A percentile compares a stretch with the other conserved stretches of the same genome.
Conservation (phyloP, 768 basidiomycete genomes). For the Tephrocybe sp. region DNA sequence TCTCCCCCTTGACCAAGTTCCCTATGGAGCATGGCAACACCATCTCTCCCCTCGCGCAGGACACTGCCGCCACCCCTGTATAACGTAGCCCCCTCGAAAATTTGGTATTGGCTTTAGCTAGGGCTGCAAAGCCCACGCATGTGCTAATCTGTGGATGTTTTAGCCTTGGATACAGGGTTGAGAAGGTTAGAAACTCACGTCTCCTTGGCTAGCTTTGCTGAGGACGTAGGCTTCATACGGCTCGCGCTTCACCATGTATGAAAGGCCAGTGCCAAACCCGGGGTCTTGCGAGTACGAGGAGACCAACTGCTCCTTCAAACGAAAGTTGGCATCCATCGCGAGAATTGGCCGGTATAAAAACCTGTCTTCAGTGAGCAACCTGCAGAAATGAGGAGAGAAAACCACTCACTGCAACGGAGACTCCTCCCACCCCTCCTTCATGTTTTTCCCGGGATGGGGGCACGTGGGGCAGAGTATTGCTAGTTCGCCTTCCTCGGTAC, state of each 20-base stretch:
- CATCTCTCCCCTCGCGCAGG: conserved; percentile 24
- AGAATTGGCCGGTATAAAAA: too few relatives aligned
- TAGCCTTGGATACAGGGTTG: too few relatives aligned
- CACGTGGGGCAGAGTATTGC: conserved; percentile 26
- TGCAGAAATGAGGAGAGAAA: neutral
- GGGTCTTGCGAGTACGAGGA: conserved; percentile 9
- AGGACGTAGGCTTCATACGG: too few relatives aligned
- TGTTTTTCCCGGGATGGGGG: conserved; percentile 25
- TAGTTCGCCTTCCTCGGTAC: conserved; percentile 23
- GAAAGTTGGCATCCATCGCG: conserved; percentile 23
- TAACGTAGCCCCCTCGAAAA: conserved; percentile 20
- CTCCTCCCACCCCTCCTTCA: conserved; percentile 17
- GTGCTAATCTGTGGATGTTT: conserved; percentile 21
- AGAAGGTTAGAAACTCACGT: conserved; percentile 1
- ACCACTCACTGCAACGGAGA: too few relatives aligned
- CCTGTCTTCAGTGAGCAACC: conserved; percentile 14
- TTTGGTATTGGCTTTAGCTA: too few relatives aligned
- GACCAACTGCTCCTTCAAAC: conserved; percentile 14
- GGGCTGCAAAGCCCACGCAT: conserved; percentile 26
- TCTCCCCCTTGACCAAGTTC: neutral
- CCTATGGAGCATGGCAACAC: conserved; percentile 6
- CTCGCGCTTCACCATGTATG: conserved; percentile 10
- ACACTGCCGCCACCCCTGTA: conserved; percentile 22
- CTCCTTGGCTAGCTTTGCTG: conserved; percentile 4
- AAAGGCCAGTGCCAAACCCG: conserved; percentile 4